Evolutionary conservation across 345 rosid species (phyloP).

Genomic region (Alliaria petiolata): DNA sequence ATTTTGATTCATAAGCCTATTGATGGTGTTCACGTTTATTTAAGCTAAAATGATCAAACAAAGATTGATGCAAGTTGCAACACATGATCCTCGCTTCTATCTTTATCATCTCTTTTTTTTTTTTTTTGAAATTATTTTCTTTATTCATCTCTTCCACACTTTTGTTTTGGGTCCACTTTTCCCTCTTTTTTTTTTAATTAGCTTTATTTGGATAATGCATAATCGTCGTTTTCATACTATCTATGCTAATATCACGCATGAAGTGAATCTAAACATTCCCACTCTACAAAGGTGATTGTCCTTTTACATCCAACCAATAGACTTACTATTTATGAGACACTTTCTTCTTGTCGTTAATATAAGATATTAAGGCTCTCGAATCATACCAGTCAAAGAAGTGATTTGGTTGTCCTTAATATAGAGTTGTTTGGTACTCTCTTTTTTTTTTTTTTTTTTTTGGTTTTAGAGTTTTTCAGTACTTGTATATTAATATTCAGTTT

Average conservation of each 20-base stretch:
- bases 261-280: constrained; percentile 29
- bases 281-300: constrained; percentile 28
- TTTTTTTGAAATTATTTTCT: not conserved
- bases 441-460: too few species aligned
- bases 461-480: too few species aligned
- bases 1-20: not conserved
- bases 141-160: constrained; percentile 6
- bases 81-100: constrained; percentile 10
- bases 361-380: not conserved
- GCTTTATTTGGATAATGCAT: not conserved
- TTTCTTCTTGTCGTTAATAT: constrained; percentile 3
- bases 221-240: constrained; percentile 12
- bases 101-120: not conserved
- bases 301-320: constrained; percentile 8
- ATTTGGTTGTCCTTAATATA: not conserved
- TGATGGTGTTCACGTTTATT: constrained; percentile 24
- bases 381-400: not conserved
- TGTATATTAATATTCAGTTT: too few species aligned
- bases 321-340: constrained; percentile 24
- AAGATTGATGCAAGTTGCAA: constrained; percentile 5
- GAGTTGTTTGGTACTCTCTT: not conserved
- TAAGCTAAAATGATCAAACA: constrained; percentile 16
- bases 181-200: not conserved
- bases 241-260: constrained; percentile 14
- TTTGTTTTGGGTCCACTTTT: constrained; percentile 5